Percentiles rank a stretch among this genome's conserved stretches.
phyloP scores from a whole-genome alignment of 2,329 filamentous ascomycete genomes.

The Alternaria triticimaculans region DNA sequence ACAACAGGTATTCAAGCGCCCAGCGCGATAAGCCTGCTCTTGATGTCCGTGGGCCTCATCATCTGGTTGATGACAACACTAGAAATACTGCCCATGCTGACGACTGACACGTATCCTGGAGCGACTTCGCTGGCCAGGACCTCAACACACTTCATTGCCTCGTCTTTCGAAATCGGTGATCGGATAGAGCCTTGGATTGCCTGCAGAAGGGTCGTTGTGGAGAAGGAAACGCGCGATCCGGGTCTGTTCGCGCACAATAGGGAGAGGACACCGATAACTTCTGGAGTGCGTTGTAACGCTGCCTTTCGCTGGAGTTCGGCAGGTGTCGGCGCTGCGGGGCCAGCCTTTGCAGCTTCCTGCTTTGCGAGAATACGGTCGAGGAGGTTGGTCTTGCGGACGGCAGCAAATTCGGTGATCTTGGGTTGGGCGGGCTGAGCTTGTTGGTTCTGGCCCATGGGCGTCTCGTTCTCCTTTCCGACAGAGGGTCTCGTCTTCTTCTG shows the following conservation, averaged over 20 bases:
- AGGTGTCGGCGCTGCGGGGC: slow-evolving; percentile 49
- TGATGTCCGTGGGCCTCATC: slow-evolving; percentile 44
- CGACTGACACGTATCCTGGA: slow-evolving; percentile 52
- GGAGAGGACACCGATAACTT: slow-evolving; percentile 53
- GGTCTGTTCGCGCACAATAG: slow-evolving; percentile 49
- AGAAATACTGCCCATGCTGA: slow-evolving; percentile 49
- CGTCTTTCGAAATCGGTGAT: slow-evolving; percentile 54
- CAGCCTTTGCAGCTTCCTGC: slow-evolving; percentile 49
- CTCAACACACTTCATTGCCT: slow-evolving; percentile 52
- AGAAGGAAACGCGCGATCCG: slow-evolving; percentile 52
- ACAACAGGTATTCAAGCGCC: slow-evolving; percentile 19
- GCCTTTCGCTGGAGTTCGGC: slow-evolving; percentile 54
- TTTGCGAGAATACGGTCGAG: slow-evolving; percentile 61
- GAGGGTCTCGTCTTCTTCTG: slow-evolving; percentile 39
- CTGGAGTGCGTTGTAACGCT: slow-evolving; percentile 56
- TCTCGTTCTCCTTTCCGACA: slow-evolving; percentile 43
- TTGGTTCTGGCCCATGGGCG: slow-evolving; percentile 9
- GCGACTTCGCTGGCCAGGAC: slow-evolving; percentile 54
- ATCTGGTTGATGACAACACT: slow-evolving; percentile 53
- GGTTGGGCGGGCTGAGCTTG: slow-evolving; percentile 31
- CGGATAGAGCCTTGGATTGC: slow-evolving; percentile 55
- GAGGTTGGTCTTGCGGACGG: slow-evolving; percentile 54
- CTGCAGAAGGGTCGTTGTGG: slow-evolving; percentile 51
- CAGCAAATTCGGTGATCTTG: slow-evolving; percentile 49
- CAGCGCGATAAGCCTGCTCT: slow-evolving; percentile 38